phyloP scores from a whole-genome alignment of 495 filamentous ascomycete species.

The Hyaloscypha finlandica region DNA sequence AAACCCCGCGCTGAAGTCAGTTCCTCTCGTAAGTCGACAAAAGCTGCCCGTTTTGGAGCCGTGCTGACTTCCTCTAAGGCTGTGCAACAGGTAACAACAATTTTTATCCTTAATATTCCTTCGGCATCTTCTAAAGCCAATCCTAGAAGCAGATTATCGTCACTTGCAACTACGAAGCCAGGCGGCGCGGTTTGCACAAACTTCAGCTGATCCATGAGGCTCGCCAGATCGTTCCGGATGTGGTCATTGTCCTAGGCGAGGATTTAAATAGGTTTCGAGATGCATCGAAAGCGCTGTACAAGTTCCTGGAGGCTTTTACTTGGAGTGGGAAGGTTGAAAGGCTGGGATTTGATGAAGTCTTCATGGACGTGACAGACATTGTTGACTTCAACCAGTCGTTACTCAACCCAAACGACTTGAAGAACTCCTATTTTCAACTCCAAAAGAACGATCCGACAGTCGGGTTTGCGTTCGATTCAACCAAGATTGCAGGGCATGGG shows the following conservation, averaged over 20 bases:
- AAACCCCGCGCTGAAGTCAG: conserved; percentile 67
- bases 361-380: conserved; percentile 79
- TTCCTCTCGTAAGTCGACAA: conserved; percentile 55
- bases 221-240: conserved; percentile 75
- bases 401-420: conserved; percentile 65
- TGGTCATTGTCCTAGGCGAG: conserved; percentile 84
- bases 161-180: conserved; percentile 93
- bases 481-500: conserved; percentile 56
- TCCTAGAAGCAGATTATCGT: conserved; percentile 81
- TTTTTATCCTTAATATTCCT: conserved; percentile 12
- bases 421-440: conserved; percentile 78
- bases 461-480: conserved; percentile 79
- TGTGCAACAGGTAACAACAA: conserved; percentile 57
- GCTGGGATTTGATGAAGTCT: conserved; percentile 84
- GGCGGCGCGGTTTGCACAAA: conserved; percentile 74
- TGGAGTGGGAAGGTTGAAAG: conserved; percentile 78
- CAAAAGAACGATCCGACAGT: conserved; percentile 70
- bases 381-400: conserved; percentile 74
- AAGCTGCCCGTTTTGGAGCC: background rate
- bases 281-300: conserved; percentile 78
- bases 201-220: conserved; percentile 82
- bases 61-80: conserved; percentile 40
- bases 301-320: conserved; percentile 64
- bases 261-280: conserved; percentile 84
- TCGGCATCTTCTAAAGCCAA: conserved; percentile 1